Evolutionary conservation across 352 stramenopile species (phyloP), one percentile per base, ranked within the genome.

Genomic region (Globisporangium okanoganense): DNA sequence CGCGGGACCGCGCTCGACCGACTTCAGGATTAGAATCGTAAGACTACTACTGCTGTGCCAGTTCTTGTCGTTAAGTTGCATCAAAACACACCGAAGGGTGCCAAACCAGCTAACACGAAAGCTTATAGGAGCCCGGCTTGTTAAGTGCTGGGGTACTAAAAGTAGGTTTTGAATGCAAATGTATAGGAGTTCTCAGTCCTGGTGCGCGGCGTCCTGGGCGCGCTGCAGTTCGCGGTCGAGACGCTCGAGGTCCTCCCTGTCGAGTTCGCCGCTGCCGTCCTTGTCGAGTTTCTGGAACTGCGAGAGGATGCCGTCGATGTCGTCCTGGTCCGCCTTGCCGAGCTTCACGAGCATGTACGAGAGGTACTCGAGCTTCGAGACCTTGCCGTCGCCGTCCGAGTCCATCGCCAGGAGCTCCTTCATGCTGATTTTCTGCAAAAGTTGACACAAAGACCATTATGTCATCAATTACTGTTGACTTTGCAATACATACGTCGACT

Each of bases 261-360:
- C 78, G 7, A 90, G 57, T 56, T 87, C 80, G n/a, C 76, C 80
- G 49, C 74, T 90, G 8, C 76, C 71, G 54, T 90, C 78, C 40
- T 79, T 75, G 59, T 90, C 78, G 6, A 89, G 70, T 57, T 89
- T 86, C 58, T 74, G 56, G 41, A 90, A 87, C 63, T 87, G 79
- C 25, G 76, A 67, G 56, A 90, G 70, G 43, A 87, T 90, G 25
- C 72, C 71, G 53, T 83, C 72, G 27, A 87, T 87, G 48, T 87
- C 76, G 33, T 82, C 74, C 49, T 85, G 78, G 44, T 88, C 78
- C 20, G 69, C 78, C 53, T 87, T 90, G 61, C 80, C 75, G n/a
- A 90, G 69, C 59, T 88, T 90, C 13, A 90, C 76, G 38, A 90
- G 76, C 79, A 87, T 90, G 64, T 87, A 89, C 33, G 67, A 72